These are phyloP conservation scores for Cymbidium sinense DNA, from an alignment of 106 monocot species.

Conservation along the genomic window DNA sequence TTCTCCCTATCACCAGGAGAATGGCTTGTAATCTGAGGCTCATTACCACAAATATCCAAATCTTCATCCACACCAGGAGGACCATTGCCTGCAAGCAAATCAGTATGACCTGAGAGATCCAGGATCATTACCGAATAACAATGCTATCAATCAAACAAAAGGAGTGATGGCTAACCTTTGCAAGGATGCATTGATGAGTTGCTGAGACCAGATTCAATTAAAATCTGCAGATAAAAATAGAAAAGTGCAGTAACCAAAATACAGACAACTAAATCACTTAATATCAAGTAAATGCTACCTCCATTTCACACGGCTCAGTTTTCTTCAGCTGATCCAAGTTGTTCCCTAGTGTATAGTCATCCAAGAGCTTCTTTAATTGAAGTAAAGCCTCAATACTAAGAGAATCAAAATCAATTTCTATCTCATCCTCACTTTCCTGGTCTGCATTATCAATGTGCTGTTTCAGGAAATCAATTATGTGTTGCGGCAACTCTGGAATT, in stretches of 20 bases:
- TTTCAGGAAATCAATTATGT: conserved; percentile 63
- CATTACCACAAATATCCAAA: conserved; percentile 65
- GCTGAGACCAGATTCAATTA: conserved; percentile 61
- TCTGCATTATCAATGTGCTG: conserved; percentile 29
- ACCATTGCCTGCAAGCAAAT: conserved; percentile 44
- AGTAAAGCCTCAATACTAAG: conserved; percentile 51
- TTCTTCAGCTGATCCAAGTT: conserved; percentile 24
- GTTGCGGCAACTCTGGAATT: conserved; percentile 43
- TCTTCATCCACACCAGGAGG: conserved; percentile 60
- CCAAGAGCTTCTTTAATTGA: conserved; percentile 63
- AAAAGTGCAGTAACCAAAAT: conserved; percentile 4
- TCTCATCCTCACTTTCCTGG: conserved; percentile 45
- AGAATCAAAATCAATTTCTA: conserved; percentile 78
- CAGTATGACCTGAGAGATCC: background rate
- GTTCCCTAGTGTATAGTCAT: conserved; percentile 35
- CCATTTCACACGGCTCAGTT: conserved; percentile 42
- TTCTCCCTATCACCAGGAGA: conserved; percentile 71
- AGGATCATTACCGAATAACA: conserved; percentile 2
- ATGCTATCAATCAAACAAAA: background rate
- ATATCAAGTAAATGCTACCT: conserved; percentile 30
- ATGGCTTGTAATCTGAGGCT: conserved; percentile 53
- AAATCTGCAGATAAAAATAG: conserved; percentile 30
- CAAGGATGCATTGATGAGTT: conserved; percentile 56
- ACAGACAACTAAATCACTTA: background rate
- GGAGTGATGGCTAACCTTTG: conserved; percentile 34